Evolutionary conservation across 1,284 basidiomycete genomes (phyloP), one percentile per base, ranked within the genome.

Genomic region (Puccinia coronata): DNA sequence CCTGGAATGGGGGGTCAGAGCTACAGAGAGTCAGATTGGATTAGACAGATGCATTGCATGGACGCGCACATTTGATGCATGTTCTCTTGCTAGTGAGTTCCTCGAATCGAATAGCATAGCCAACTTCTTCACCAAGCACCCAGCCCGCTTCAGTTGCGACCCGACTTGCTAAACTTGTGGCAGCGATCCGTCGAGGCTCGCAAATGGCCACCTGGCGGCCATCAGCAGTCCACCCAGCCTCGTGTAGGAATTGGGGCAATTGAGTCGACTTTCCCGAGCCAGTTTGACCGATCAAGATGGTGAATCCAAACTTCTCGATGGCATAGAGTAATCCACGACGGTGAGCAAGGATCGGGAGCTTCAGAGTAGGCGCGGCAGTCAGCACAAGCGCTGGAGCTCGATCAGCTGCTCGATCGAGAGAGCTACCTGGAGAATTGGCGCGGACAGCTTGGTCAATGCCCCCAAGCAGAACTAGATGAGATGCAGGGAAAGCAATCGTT

Each of bases 241-340:
- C 94, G 83, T 92, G 88, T 4, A 99, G 89, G 87, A 93, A 98
- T 86, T 98, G 96, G 0, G 97, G 96, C 75, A 99, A 89, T 86
- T 98, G 95, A 82, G 96, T 98, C 14, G 95, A 97, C 88, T 99
- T 99, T 81, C 97, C 96, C 82, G 93, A 97, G 4, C 96, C 97
- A 0, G 96, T 99, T 85, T 98, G 95, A 16, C 95, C 96, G 31
- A 98, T 92, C 6, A 89, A 61, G 59, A 85, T 84, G 18, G 73
- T 77, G 76, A 70, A 57, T 23, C 34, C 74, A 67, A 83, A 63
- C 14, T 75, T 55, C 57, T 80, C 59, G n/a, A 84, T 74, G 16
- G 77, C 51, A 47, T 80, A 79, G 25, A 84, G 80, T 34, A 78
- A 70, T 16, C 71, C 43, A 25, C 81, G 79, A 34, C 83, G 82